These are phyloP conservation scores for Tetrahymena elliotti DNA, from an alignment of 73 alveolate genomes.

Conservation along the genomic window DNA sequence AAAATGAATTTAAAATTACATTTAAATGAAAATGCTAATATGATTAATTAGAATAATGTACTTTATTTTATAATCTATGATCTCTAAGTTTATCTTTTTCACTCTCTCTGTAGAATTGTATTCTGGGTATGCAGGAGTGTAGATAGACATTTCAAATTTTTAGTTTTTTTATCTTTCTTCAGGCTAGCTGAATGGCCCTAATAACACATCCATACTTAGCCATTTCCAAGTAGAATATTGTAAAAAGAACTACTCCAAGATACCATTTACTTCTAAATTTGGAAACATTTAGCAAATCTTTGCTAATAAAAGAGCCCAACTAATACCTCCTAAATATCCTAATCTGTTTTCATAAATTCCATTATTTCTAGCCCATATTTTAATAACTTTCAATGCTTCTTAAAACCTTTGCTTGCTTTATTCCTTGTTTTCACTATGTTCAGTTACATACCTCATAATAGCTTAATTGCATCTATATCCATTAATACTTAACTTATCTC, in stretches of 20 bases:
- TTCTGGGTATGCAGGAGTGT: slow-evolving; percentile 96
- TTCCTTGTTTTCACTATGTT: slow-evolving; percentile 63
- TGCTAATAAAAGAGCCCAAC: slow-evolving; percentile 92
- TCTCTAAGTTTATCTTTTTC: slow-evolving; percentile 7
- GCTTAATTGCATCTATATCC: slow-evolving; percentile 89
- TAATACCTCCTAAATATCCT: slow-evolving; percentile 96
- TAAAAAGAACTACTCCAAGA: slow-evolving; percentile 77
- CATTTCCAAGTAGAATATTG: slow-evolving; percentile 83
- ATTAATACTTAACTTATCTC: slow-evolving; percentile 70
- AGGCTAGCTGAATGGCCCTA: slow-evolving; percentile 8
- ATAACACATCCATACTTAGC: slow-evolving; percentile 32
- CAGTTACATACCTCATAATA: slow-evolving; percentile 62
- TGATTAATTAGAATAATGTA: neutral
- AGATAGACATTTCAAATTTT: slow-evolving; percentile 67
- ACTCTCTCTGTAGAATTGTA: slow-evolving; percentile 84
- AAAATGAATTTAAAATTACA: neutral
- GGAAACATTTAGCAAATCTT: slow-evolving; percentile 85
- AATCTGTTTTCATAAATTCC: slow-evolving; percentile 85
- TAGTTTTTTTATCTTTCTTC: slow-evolving; percentile 17
- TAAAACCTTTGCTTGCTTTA: slow-evolving; percentile 70
- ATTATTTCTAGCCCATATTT: slow-evolving; percentile 94
- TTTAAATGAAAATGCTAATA: no score
- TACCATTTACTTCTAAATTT: slow-evolving; percentile 58
- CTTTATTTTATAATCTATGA: neutral
- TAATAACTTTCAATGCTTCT: slow-evolving; percentile 75